A percentile compares a stretch with the other conserved stretches of the same genome.
Conservation (phyloP, 306 rosid species). For the Dicorynia guianensis region DNA sequence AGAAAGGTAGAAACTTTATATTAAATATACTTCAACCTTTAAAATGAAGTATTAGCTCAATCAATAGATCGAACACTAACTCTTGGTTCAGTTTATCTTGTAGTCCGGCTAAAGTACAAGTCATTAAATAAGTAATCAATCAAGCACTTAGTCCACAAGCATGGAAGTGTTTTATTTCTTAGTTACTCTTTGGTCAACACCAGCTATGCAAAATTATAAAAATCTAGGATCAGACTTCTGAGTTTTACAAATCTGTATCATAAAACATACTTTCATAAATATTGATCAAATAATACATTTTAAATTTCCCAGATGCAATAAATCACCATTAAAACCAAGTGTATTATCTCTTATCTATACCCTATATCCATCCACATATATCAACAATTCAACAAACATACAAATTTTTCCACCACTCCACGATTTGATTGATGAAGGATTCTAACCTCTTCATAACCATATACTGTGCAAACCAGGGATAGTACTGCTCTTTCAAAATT, state of each 20-base stretch:
- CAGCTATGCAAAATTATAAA: constrained; percentile 6
- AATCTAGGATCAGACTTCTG: constrained; percentile 8
- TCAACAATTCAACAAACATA: constrained; percentile 19
- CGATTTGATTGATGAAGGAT: constrained; percentile 11
- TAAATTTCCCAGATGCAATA: constrained; percentile 16
- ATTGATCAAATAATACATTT: background rate
- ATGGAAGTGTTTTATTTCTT: background rate
- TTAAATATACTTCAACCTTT: background rate
- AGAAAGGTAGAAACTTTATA: constrained; percentile 17
- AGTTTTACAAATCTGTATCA: constrained; percentile 21
- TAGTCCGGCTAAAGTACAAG: background rate
- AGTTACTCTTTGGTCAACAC: background rate
- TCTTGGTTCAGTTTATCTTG: constrained; percentile 4
- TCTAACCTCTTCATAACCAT: constrained; percentile 98
- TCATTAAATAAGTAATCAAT: background rate
- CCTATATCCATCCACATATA: constrained; percentile 7
- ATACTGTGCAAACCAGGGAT: constrained; percentile 98
- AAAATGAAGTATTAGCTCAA: constrained; percentile 5
- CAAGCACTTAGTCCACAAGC: background rate
- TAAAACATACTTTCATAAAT: background rate
- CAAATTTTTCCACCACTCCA: constrained; percentile 22
- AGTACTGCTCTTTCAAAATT: constrained; percentile 79
- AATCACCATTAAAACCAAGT: constrained; percentile 3
- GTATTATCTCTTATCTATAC: background rate
- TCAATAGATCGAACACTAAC: constrained; percentile 6